Percentiles rank a stretch among this genome's conserved stretches.
phyloP scores from a whole-genome alignment of 257 asterid species.

The Solanum pimpinellifolium region DNA sequence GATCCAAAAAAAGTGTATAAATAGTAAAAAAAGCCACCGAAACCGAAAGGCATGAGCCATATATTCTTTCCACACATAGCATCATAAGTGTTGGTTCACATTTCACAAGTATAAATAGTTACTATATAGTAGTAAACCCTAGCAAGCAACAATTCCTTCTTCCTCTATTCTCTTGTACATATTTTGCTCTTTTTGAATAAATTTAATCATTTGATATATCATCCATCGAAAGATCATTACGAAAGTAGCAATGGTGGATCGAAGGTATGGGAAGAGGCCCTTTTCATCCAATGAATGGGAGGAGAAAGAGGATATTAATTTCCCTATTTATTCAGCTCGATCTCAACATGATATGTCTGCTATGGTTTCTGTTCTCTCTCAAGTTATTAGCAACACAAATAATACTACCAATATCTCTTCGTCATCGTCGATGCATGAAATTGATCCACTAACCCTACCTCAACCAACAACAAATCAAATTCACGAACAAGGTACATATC shows the following conservation, averaged over 20 bases:
- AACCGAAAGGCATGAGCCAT: not conserved
- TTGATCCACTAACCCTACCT: not conserved
- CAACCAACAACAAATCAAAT: not conserved
- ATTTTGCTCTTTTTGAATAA: not conserved
- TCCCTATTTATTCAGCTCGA: not conserved
- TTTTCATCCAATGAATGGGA: conserved; percentile 19
- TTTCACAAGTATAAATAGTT: not conserved
- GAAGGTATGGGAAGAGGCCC: conserved; percentile 21
- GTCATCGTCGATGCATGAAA: not conserved
- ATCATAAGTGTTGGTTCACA: not conserved
- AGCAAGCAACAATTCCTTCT: not conserved
- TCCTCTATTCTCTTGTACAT: not conserved
- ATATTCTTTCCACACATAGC: not conserved
- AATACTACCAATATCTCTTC: not conserved
- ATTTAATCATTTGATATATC: not conserved
- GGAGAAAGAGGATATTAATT: not conserved
- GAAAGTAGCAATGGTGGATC: not conserved
- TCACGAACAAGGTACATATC: not conserved
- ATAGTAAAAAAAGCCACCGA: not conserved
- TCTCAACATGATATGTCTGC: conserved; percentile 1
- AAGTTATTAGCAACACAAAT: not conserved
- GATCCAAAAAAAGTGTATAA: not conserved
- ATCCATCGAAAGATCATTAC: not conserved
- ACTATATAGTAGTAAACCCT: not conserved
- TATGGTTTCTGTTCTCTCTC: conserved; percentile 4